These are phyloP conservation scores for Trichoderma sp. DNA, from an alignment of 2,329 filamentous ascomycete genomes.

Conservation along the genomic window DNA sequence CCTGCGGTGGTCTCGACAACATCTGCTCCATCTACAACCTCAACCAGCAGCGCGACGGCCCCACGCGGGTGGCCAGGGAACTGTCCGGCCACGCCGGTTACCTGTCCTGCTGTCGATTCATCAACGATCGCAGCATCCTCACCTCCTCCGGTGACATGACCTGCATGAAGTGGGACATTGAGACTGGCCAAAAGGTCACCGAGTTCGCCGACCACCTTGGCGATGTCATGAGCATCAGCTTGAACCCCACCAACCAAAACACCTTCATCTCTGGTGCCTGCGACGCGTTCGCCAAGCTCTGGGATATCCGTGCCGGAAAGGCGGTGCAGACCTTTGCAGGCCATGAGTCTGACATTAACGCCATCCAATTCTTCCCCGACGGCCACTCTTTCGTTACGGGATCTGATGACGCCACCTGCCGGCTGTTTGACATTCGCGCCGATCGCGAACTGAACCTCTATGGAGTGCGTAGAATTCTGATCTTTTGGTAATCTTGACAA, in stretches of 20 bases:
- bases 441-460: slow-evolving; percentile 75
- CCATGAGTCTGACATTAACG: slow-evolving; percentile 98
- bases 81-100: slow-evolving; percentile 96
- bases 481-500: not conserved
- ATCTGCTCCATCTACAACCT: slow-evolving; percentile 99
- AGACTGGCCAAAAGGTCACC: slow-evolving; percentile 93
- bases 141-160: slow-evolving; percentile 99
- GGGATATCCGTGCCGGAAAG: slow-evolving; percentile 98
- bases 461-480: slow-evolving; percentile 49
- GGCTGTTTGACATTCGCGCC: slow-evolving; percentile 95
- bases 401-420: slow-evolving; percentile 95
- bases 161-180: slow-evolving; percentile 99
- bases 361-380: slow-evolving; percentile 98
- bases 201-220: slow-evolving; percentile 98
- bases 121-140: slow-evolving; percentile 95
- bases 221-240: slow-evolving; percentile 99
- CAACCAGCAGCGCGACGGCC: slow-evolving; percentile 90
- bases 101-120: slow-evolving; percentile 96
- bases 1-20: slow-evolving; percentile 97
- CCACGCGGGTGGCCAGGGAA: slow-evolving; percentile 91
- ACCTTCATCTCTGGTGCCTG: slow-evolving; percentile 99
- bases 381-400: slow-evolving; percentile 98
- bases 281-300: slow-evolving; percentile 96
- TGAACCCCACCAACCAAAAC: slow-evolving; percentile 98
- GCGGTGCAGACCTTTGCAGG: slow-evolving; percentile 98